Evolutionary conservation across 257 asterid genomes (phyloP), one percentile per base, ranked within the genome.

Genomic region (Fraxinus cuspidata): DNA sequence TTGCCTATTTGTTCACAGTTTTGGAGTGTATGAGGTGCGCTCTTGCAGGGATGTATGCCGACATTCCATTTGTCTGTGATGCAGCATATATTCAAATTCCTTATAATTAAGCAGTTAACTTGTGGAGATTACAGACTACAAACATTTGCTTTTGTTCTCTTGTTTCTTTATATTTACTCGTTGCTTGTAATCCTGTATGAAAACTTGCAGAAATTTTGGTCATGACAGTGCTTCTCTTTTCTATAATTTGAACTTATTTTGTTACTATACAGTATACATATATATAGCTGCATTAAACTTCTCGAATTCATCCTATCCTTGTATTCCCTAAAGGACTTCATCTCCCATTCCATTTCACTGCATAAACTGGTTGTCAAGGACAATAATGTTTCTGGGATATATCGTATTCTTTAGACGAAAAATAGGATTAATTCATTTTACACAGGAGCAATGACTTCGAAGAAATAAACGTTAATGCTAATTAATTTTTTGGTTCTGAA

Each of bases 41-140:
- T 34, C 91, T 96, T 56, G 83, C 91, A 16, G 99, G 99, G 77
- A 93, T 89, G 93, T 96, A 95, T 78, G 90, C 97, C 28, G 99
- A 93, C 9, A 56, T 95, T 51, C 98, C 99, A 1, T 91, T 93
- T 78, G 92, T 91, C 65, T 89, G 94, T 77, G 97, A 93, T 81
- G 99, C 99, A 10, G 97, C 99, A 16, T 96, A 92, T 68, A 93
- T 96, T 82, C 98, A 93, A 76, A 91, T 94, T 69, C 97, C 97
- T 1, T 92, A 90, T 66, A 96, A 91, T 49, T 92, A 88, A 38
- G 68, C 28, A 63, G 47, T 18, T 7, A 3, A n/a, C 1, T 16
- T 0, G 11, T 25, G 64, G 32, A 15, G 74, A 25, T 1, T 5
- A 27, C 28, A 28, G 37, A 7, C 35, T 21, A 7, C 12, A 7